Evolutionary conservation across 345 rosid genomes (phyloP), one percentile per base, ranked within the genome.

Genomic region (Gossypium ekmanianum): DNA sequence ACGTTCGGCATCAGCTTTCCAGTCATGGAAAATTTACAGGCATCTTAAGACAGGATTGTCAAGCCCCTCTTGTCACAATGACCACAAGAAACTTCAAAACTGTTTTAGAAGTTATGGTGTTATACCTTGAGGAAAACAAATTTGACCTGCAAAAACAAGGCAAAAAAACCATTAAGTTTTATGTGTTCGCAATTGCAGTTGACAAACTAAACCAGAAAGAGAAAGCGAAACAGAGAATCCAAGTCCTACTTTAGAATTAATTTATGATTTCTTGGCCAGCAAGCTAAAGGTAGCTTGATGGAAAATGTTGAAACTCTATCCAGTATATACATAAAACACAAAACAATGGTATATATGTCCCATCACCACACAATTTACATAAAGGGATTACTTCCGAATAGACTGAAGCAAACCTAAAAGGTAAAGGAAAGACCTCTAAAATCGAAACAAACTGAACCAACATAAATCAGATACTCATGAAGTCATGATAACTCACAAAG

Each of bases 1-100:
- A 74, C 17, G 17, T 3, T 71, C n/a, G 58, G 79, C 85, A 82
- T 84, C 73, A 55, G 76, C 75, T 75, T 63, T 56, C 67, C 75
- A 61, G 74, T 17, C 47, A 47, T 43, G 16, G 54, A 45, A 12
- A 16, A 27, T 27, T 17, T 69, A 13, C 55, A 20, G 43, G 61
- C 22, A 24, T 14, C 20, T 27, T 67, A 77, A 76, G 45, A 72
- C 39, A 9, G 13, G 24, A 55, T 48, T 17, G 43, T 20, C 43
- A 18, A 56, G 44, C 56, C 50, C 67, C 44, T 45, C 41, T 22
- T 54, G 1, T n/a, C 20, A 52, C 45, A 12, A 9, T 45, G 80
- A 65, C 39, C 7, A 44, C 14, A 48, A 55, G 52, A 62, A 76
- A 73, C 58, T 76, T 76, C 55, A 55, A 26, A 26, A 65, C 43